A percentile compares a stretch with the other conserved stretches of the same genome.
phyloP scores from a whole-genome alignment of 2,329 filamentous ascomycete genomes.

The Penicillium sp. region DNA sequence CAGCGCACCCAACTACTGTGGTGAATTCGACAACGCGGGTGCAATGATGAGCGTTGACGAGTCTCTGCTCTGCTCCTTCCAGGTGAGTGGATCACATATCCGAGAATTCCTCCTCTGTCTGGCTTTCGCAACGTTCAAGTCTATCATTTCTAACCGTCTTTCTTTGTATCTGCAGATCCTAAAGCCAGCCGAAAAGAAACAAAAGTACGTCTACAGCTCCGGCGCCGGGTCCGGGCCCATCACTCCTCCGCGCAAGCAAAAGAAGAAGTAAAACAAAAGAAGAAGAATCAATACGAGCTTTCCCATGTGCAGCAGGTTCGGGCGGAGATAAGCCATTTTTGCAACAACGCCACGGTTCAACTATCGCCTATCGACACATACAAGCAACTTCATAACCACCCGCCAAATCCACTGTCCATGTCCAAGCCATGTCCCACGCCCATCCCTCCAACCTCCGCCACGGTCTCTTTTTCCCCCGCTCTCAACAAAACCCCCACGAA shows the following conservation, averaged over 20 bases:
- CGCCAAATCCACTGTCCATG: constrained; percentile 4
- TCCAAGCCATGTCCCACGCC: constrained; percentile 13
- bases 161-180: constrained; percentile 69
- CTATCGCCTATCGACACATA: constrained; percentile 7
- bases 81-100: constrained; percentile 61
- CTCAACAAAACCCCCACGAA: constrained; percentile 22
- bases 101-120: background rate
- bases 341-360: constrained; percentile 5
- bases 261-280: constrained; percentile 63
- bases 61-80: constrained; percentile 97
- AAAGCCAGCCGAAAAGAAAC: constrained; percentile 99
- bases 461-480: constrained; percentile 24
- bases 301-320: constrained; percentile 83
- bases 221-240: constrained; percentile 59
- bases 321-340: constrained; percentile 73
- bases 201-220: constrained; percentile 93
- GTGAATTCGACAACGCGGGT: constrained; percentile 98
- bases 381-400: constrained; percentile 12
- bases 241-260: constrained; percentile 72
- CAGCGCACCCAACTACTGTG: constrained; percentile 98
- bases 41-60: constrained; percentile 99
- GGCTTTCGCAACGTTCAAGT: background rate
- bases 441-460: constrained; percentile 26
- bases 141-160: constrained; percentile 20
- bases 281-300: constrained; percentile 72